Evolutionary conservation across 768 basidiomycete species (phyloP).

Genomic region (Lepiota venenata): DNA sequence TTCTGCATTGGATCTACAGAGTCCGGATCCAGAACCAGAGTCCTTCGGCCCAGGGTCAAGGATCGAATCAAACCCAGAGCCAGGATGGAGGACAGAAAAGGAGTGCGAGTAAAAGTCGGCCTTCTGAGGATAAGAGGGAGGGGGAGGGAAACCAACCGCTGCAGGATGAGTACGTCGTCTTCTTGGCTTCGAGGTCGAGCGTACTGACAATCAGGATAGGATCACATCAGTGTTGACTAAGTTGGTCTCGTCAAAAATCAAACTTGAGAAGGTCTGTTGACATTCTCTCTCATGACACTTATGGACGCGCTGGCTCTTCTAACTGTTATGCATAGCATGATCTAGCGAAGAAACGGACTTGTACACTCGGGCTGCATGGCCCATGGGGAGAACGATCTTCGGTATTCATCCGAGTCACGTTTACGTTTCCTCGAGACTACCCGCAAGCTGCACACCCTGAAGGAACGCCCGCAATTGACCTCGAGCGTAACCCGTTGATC

Average conservation of each 20-base stretch:
- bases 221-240: constrained; percentile 71
- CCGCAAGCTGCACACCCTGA: constrained; percentile 59
- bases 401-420: constrained; percentile 84
- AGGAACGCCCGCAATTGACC: constrained; percentile 69
- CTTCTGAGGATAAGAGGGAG: constrained; percentile 28
- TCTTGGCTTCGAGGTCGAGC: not conserved
- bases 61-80: constrained; percentile 10
- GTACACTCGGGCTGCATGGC: constrained; percentile 83
- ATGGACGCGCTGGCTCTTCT: not conserved
- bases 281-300: not conserved
- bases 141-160: constrained; percentile 42
- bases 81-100: constrained; percentile 29
- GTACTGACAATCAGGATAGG: constrained; percentile 34
- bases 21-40: not conserved
- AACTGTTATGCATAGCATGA: constrained; percentile 45
- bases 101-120: constrained; percentile 44
- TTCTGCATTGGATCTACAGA: constrained; percentile 5
- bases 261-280: constrained; percentile 72
- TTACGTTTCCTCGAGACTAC: constrained; percentile 86
- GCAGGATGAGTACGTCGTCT: constrained; percentile 64
- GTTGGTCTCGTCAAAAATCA: constrained; percentile 66
- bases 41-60: not conserved
- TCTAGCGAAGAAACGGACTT: constrained; percentile 68
- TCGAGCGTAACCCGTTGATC: constrained; percentile 82
- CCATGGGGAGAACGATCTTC: constrained; percentile 89